A percentile compares a stretch with the other conserved stretches of the same genome.
These are phyloP conservation scores for Phialophora macrospora DNA, from an alignment of 2,329 filamentous ascomycete genomes.

Conservation along the genomic window DNA sequence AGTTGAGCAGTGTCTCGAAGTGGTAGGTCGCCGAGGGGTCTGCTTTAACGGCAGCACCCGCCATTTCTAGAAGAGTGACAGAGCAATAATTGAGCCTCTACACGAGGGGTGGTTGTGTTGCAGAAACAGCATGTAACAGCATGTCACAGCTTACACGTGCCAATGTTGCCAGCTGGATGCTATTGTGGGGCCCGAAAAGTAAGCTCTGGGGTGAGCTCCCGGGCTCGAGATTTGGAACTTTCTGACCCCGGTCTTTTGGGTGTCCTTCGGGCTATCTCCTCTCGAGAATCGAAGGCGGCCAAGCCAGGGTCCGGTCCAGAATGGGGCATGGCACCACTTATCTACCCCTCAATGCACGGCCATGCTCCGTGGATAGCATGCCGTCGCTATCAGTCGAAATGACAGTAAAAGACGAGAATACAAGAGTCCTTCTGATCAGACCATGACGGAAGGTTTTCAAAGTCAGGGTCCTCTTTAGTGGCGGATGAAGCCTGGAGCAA, in stretches of 20 bases:
- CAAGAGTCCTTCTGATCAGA: not conserved
- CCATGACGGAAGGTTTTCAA: not conserved
- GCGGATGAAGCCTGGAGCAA: not conserved
- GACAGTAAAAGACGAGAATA: not conserved
- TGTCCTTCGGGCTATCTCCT: conserved; percentile 2
- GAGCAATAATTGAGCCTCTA: not conserved
- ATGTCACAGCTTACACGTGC: conserved; percentile 1
- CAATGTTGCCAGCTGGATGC: conserved; percentile 3
- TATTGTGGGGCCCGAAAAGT: conserved; percentile 13
- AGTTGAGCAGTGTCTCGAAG: conserved; percentile 70
- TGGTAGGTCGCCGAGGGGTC: not conserved
- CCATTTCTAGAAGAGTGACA: not conserved
- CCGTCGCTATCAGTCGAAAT: not conserved
- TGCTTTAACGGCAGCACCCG: not conserved
- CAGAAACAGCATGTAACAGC: conserved; percentile 5
- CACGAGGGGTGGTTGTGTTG: not conserved
- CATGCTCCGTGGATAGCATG: conserved; percentile 5
- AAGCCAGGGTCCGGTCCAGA: conserved; percentile 19
- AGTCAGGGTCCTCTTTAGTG: not conserved
- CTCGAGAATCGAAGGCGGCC: conserved; percentile 4
- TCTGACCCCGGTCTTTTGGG: conserved; percentile 1
- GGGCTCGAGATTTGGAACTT: not conserved
- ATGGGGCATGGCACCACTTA: conserved; percentile 18
- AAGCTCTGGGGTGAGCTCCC: conserved; percentile 19
- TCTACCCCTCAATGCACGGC: conserved; percentile 4